These are phyloP conservation scores for Mucor piriformis DNA, from an alignment of 371 early-diverging fungal genomes.

Conservation along the genomic window DNA sequence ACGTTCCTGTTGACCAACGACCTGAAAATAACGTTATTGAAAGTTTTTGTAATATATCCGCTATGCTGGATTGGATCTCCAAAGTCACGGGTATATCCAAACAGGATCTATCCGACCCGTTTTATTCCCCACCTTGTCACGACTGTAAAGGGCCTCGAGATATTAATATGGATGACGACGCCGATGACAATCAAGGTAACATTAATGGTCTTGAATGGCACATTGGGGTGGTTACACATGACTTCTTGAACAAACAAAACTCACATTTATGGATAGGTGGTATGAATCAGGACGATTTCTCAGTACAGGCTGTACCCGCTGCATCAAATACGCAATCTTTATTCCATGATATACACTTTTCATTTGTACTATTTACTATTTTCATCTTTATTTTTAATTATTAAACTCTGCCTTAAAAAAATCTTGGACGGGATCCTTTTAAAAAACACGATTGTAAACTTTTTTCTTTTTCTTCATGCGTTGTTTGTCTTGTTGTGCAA, in stretches of 20 bases:
- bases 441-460: no score
- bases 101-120: slow-evolving; percentile 18
- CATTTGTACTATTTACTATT: neutral
- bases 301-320: neutral
- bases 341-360: neutral
- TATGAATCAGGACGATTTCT: neutral
- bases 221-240: neutral
- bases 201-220: neutral
- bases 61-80: slow-evolving; percentile 28
- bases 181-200: neutral
- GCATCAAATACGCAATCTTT: neutral
- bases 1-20: no score
- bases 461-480: no score
- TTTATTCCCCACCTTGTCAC: slow-evolving; percentile 17
- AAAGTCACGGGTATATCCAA: slow-evolving; percentile 8
- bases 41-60: slow-evolving; percentile 16
- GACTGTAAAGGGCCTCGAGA: neutral
- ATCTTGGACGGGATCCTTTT: no score
- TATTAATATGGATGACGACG: neutral
- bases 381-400: neutral
- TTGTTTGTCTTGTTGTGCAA: no score
- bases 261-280: slow-evolving; percentile 1
- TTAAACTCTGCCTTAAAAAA: no score
- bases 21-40: slow-evolving; percentile 9
- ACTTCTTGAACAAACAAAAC: neutral